Evolutionary conservation across 73 alveolate species (phyloP).

Genomic region (Paramecium sonneborni): DNA sequence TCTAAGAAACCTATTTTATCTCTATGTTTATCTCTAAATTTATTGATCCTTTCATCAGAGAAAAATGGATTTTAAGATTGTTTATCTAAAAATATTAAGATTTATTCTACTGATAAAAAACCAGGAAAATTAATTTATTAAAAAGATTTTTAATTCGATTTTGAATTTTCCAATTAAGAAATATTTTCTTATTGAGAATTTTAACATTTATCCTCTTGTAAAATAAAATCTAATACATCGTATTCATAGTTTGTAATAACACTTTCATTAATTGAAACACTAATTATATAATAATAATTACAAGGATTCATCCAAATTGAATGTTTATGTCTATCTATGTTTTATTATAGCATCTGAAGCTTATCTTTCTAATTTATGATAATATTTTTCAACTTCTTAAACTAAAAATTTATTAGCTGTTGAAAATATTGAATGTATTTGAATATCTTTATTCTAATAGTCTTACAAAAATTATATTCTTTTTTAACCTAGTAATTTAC

Average conservation of each 20-base stretch:
- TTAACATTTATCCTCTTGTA: slow-evolving; percentile 71
- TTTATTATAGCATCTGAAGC: slow-evolving; percentile 63
- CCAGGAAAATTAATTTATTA: slow-evolving; percentile 74
- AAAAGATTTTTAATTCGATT: not conserved
- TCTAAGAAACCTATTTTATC: slow-evolving; percentile 43
- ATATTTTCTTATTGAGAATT: slow-evolving; percentile 60
- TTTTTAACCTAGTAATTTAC: not conserved
- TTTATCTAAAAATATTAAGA: slow-evolving; percentile 83
- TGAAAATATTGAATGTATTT: slow-evolving; percentile 74
- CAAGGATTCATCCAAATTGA: not conserved
- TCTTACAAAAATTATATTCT: slow-evolving; percentile 10
- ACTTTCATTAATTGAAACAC: not conserved
- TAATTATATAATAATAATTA: not conserved
- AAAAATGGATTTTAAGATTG: slow-evolving; percentile 80
- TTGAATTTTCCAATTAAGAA: slow-evolving; percentile 66
- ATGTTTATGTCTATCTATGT: not conserved
- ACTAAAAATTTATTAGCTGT: slow-evolving; percentile 89
- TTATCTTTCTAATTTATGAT: slow-evolving; percentile 65
- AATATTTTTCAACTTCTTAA: slow-evolving; percentile 83
- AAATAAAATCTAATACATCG: slow-evolving; percentile 62
- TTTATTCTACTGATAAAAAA: slow-evolving; percentile 77
- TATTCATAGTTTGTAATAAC: not conserved
- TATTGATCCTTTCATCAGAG: slow-evolving; percentile 68
- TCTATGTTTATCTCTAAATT: slow-evolving; percentile 59
- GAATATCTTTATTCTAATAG: slow-evolving; percentile 48